Conservation (phyloP, 495 filamentous ascomycete genomes). For the Apiosordaria backusii region DNA sequence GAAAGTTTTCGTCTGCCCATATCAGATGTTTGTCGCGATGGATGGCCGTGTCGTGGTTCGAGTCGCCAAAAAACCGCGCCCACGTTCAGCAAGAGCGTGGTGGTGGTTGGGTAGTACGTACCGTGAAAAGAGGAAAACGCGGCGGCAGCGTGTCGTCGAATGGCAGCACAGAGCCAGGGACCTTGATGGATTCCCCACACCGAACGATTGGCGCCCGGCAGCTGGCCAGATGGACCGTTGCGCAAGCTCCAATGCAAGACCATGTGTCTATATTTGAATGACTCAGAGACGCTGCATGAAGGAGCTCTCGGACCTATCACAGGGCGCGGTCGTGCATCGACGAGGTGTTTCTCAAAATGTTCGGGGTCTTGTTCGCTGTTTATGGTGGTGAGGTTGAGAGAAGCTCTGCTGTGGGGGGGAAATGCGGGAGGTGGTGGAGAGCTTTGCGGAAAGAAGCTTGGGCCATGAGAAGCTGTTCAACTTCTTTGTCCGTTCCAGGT, state of each 20-base stretch:
- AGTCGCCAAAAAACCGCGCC: slow-evolving; percentile 20
- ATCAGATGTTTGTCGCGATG: slow-evolving; percentile 11
- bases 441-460: slow-evolving; percentile 1
- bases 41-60: slow-evolving; percentile 9
- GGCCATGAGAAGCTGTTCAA: not conserved
- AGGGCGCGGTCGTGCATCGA: slow-evolving; percentile 13
- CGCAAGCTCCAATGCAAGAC: slow-evolving; percentile 19
- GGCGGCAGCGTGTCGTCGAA: slow-evolving; percentile 6
- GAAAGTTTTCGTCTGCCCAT: slow-evolving; percentile 1
- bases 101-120: not conserved
- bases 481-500: not conserved
- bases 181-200: not conserved
- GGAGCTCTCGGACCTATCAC: slow-evolving; percentile 24
- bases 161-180: slow-evolving; percentile 3
- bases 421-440: not conserved
- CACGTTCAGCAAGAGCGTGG: not conserved
- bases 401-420: not conserved
- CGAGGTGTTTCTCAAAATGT: slow-evolving; percentile 27
- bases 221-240: slow-evolving; percentile 11
- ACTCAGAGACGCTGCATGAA: slow-evolving; percentile 29
- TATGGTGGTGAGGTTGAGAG: slow-evolving; percentile 13
- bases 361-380: slow-evolving; percentile 19
- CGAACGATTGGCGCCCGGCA: slow-evolving; percentile 19
- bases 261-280: slow-evolving; percentile 36
- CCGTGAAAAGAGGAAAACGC: not conserved